Percentiles rank a stretch among this genome's conserved stretches.
Conservation (phyloP, 2,329 filamentous ascomycete genomes). For the Colletotrichum higginsianum region DNA sequence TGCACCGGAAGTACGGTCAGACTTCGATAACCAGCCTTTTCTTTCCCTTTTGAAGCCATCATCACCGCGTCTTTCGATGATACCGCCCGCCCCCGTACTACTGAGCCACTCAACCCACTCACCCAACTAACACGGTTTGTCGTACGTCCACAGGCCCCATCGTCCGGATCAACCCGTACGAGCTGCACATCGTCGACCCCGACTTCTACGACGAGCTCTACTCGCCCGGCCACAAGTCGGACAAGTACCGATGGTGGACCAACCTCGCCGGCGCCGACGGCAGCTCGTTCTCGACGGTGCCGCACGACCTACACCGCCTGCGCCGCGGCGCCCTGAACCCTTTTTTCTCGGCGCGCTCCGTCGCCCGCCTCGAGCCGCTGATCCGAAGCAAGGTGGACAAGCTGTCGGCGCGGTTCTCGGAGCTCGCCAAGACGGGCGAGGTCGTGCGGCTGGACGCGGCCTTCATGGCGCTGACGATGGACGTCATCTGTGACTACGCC, state of each 20-base stretch:
- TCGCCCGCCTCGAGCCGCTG: constrained; percentile 53
- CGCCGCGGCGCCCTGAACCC: constrained; percentile 57
- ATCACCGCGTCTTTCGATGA: too few relatives aligned
- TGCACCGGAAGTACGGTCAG: constrained; percentile 54
- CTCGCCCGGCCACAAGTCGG: constrained; percentile 39
- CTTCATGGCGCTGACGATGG: constrained; percentile 50
- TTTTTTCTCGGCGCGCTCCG: constrained; percentile 59
- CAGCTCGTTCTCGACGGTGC: constrained; percentile 51
- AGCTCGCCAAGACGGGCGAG: constrained; percentile 45
- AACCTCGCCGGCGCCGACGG: constrained; percentile 43
- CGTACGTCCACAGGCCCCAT: constrained; percentile 46
- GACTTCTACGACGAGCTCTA: constrained; percentile 50
- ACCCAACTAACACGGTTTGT: background rate
- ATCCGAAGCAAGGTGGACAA: constrained; percentile 52
- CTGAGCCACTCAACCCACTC: too few relatives aligned
- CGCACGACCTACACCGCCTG: constrained; percentile 57
- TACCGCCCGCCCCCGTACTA: background rate
- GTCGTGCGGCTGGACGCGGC: constrained; percentile 43
- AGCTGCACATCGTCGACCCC: constrained; percentile 50
- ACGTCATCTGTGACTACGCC: constrained; percentile 55
- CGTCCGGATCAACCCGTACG: constrained; percentile 50
- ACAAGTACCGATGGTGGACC: constrained; percentile 43
- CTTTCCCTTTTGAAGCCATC: background rate
- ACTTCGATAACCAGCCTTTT: background rate
- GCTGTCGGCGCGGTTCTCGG: constrained; percentile 48